Evolutionary conservation across 768 basidiomycete genomes (phyloP).

Genomic region (Amanita rubescens): DNA sequence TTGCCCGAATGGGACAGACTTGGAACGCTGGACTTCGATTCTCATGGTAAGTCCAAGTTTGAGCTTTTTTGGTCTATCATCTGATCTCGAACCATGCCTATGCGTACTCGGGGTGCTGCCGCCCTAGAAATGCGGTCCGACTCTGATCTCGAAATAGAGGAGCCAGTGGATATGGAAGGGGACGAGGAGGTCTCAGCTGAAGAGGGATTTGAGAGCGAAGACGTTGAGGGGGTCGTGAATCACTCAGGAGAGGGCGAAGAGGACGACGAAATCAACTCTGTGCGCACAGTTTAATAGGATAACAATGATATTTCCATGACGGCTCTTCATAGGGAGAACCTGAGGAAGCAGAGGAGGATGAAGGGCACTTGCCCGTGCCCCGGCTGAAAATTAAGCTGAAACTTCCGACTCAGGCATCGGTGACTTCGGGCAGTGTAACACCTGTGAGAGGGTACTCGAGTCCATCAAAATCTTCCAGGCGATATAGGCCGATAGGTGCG

Average conservation of each 20-base stretch:
- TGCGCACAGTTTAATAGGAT: background rate
- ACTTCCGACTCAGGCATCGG: slow-evolving; percentile 32
- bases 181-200: slow-evolving; percentile 32
- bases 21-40: background rate
- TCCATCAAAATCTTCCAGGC: slow-evolving; percentile 18
- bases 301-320: background rate
- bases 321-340: slow-evolving; percentile 15
- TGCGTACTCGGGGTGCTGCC: slow-evolving; percentile 26
- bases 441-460: slow-evolving; percentile 21
- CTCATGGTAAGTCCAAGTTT: slow-evolving; percentile 7
- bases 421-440: slow-evolving; percentile 21
- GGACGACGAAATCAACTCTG: slow-evolving; percentile 13
- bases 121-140: slow-evolving; percentile 28
- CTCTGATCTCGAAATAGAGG: slow-evolving; percentile 22
- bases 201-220: slow-evolving; percentile 28
- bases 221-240: slow-evolving; percentile 21
- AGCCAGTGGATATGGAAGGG: slow-evolving; percentile 21
- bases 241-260: slow-evolving; percentile 25
- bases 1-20: background rate
- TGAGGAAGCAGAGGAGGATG: slow-evolving; percentile 28
- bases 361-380: slow-evolving; percentile 14
- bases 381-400: slow-evolving; percentile 59
- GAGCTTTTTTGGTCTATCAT: background rate
- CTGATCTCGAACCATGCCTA: slow-evolving; percentile 18
- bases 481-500: slow-evolving; percentile 18